Conservation (phyloP, 305 asterid genomes). For the Solanum hybrid region DNA sequence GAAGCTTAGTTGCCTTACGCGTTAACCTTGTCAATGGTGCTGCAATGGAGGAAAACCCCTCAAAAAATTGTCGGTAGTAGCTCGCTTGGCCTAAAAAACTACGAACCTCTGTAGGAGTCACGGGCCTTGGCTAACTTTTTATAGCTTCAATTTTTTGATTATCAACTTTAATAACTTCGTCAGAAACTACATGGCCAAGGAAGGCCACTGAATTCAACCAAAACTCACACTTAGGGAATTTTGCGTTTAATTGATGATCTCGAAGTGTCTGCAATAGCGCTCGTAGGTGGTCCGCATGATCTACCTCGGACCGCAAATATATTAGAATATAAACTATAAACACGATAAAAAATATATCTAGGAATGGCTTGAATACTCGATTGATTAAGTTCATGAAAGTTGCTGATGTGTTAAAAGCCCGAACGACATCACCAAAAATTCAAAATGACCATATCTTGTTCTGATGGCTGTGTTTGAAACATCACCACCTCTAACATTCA, state of each 20-base stretch:
- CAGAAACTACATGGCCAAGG: not conserved
- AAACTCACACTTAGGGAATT: not conserved
- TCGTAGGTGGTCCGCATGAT: not conserved
- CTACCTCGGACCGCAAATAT: not conserved
- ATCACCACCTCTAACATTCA: not conserved
- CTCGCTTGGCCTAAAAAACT: not conserved
- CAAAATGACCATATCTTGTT: not conserved
- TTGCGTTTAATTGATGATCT: not conserved
- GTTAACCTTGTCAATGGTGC: not conserved
- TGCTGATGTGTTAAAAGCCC: not conserved
- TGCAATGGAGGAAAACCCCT: not conserved
- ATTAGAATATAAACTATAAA: not conserved
- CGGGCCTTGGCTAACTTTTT: not conserved
- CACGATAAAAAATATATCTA: not conserved
- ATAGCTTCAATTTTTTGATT: not conserved
- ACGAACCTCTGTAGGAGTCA: not conserved
- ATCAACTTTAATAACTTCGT: too few species aligned
- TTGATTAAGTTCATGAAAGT: not conserved
- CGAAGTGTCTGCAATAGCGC: not conserved
- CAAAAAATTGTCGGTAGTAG: not conserved
- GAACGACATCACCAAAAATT: not conserved
- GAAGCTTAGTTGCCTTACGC: not conserved
- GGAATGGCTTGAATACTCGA: not conserved
- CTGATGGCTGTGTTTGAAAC: not conserved
- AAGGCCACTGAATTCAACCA: not conserved